phyloP scores from a whole-genome alignment of 192 early-diverging fungal species.

The Martensiomyces pterosporus region DNA sequence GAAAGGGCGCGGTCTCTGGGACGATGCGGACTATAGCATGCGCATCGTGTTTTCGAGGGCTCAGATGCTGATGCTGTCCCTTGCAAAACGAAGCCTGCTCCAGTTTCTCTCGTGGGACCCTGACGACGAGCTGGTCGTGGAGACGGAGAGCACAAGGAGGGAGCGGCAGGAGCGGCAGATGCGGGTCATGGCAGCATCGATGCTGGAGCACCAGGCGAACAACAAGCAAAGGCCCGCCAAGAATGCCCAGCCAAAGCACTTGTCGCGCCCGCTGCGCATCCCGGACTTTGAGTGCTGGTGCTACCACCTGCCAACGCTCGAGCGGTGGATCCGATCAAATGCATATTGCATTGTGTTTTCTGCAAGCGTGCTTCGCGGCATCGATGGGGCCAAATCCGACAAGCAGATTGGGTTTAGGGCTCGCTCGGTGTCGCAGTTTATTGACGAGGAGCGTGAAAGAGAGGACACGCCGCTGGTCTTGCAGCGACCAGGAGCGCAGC shows the following conservation, averaged over 20 bases:
- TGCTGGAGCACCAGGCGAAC: not conserved
- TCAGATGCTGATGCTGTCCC: conserved; percentile 2
- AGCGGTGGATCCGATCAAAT: not conserved
- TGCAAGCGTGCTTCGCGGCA: not conserved
- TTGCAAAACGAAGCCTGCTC: not conserved
- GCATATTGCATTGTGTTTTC: not conserved
- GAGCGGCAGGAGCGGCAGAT: not conserved
- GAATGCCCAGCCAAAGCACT: not conserved
- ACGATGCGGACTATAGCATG: not conserved
- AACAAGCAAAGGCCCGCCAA: not conserved
- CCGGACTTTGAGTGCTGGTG: conserved; percentile 7
- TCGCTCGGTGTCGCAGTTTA: not conserved
- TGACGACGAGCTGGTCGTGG: conserved; percentile 3
- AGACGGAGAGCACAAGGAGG: not conserved
- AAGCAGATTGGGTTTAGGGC: not conserved
- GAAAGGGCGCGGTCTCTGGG: conserved; percentile 6
- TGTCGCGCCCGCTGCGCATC: not conserved
- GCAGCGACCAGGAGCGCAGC: not conserved
- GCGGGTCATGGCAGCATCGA: not conserved
- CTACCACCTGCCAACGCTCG: not conserved
- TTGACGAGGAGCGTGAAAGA: not conserved
- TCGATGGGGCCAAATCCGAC: not conserved
- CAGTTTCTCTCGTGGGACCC: conserved; percentile 11
- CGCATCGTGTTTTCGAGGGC: conserved; percentile 17
- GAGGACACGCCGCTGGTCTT: not conserved